These are phyloP conservation scores for Talaromyces wortmannii DNA, from an alignment of 495 filamentous ascomycete genomes.

Conservation along the genomic window DNA sequence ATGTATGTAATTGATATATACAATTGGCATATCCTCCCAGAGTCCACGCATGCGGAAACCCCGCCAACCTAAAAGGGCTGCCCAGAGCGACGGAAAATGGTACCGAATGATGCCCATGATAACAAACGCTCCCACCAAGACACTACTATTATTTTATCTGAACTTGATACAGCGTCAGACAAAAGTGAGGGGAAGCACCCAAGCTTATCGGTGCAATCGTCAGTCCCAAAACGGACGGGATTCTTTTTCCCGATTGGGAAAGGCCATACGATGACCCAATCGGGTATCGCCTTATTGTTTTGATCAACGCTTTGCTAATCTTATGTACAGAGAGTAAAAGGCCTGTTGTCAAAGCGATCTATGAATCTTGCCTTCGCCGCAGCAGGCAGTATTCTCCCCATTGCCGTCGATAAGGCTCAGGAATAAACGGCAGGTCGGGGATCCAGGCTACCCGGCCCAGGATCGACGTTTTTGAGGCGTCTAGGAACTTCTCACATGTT, in stretches of 20 bases:
- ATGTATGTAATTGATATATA: neutral
- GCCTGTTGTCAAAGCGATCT: neutral
- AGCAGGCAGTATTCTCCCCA: constrained; percentile 85
- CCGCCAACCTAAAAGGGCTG: neutral
- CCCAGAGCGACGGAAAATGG: neutral
- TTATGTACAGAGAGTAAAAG: too few species aligned
- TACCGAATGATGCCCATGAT: neutral
- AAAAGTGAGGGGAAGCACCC: neutral
- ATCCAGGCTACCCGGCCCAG: constrained; percentile 80
- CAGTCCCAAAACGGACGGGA: neutral
- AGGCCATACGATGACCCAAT: neutral
- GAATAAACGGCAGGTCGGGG: constrained; percentile 65
- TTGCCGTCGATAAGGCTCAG: constrained; percentile 57
- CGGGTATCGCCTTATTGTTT: too few species aligned
- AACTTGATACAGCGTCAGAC: neutral
- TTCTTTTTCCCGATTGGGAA: neutral
- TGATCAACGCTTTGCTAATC: too few species aligned
- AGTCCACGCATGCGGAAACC: neutral
- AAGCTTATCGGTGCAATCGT: neutral
- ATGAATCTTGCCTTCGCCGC: constrained; percentile 24
- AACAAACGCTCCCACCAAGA: neutral
- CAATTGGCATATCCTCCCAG: neutral
- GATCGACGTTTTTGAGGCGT: constrained; percentile 64
- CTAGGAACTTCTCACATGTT: constrained; percentile 71
- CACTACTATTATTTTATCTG: too few species aligned